These are phyloP conservation scores for Boletus edulis DNA, from an alignment of 768 basidiomycete species.

Conservation along the genomic window DNA sequence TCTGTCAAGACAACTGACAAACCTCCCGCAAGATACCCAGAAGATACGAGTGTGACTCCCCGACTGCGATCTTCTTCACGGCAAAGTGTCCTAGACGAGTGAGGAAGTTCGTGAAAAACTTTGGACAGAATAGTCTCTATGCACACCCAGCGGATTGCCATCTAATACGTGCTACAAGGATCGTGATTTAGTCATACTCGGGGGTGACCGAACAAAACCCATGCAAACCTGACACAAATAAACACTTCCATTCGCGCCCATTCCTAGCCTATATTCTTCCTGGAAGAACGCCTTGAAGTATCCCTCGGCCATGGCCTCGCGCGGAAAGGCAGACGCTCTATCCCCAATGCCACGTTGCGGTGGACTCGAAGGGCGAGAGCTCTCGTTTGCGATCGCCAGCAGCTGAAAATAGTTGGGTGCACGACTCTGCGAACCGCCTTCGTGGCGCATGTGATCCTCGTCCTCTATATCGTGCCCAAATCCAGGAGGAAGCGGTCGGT, in stretches of 20 bases:
- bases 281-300: constrained; percentile 93
- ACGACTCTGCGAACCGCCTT: constrained; percentile 48
- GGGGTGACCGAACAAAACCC: background rate
- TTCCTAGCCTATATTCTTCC: constrained; percentile 85
- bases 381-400: constrained; percentile 70
- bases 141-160: constrained; percentile 73
- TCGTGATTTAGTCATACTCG: constrained; percentile 1
- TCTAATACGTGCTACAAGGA: constrained; percentile 73
- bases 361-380: constrained; percentile 50
- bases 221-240: constrained; percentile 75
- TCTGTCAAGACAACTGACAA: constrained; percentile 4
- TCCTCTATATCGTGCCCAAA: constrained; percentile 32
- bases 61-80: constrained; percentile 95
- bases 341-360: constrained; percentile 27
- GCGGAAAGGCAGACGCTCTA: constrained; percentile 46
- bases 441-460: constrained; percentile 31
- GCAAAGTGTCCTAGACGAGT: constrained; percentile 70
- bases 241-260: constrained; percentile 94
- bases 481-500: constrained; percentile 51
- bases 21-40: constrained; percentile 79
- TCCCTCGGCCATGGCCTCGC: constrained; percentile 81
- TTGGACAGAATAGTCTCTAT: background rate
- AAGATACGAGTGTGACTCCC: constrained; percentile 84
- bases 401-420: constrained; percentile 82
- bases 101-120: constrained; percentile 1